Base-by-base conservation (phyloP, 2,329 filamentous ascomycete genomes). In the Fusarium metavorans region DNA sequence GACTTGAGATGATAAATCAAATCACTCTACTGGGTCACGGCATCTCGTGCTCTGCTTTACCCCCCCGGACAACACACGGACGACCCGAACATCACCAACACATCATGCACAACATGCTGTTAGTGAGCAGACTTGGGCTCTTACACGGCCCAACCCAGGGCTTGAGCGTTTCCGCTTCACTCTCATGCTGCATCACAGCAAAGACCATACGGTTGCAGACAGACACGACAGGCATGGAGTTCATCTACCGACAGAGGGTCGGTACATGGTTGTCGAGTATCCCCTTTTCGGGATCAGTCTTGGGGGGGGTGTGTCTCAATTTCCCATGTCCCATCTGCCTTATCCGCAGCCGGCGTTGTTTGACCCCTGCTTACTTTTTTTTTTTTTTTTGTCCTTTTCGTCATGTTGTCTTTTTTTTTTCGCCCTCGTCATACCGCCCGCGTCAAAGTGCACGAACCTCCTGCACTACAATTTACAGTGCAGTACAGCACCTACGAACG, bases 41-140 rank as follows among this genome's bases (percentile, higher is more conserved):
- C 4, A 20, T 39, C 61, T 66, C 48, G 39, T 54, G 56, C 37
- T 35, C 30, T 32, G 30, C 30, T 32, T 32, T 32, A 32, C 30
- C 23, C 48, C 62, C 50, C n/a, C 61, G 35, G 52, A 50, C 63
- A 69, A 61, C 63, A 35, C 56, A 64, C 65, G 41, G 64, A 72
- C 57, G 60, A 41, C 34, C 34, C 9, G 48, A 52, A 64, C 60
- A 72, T 63, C 52, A 74, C 64, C 32, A 35, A 59, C 32, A 64
- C 66, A 62, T 70, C 73, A 75, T 77, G 66, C 72, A 77, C 72
- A 74, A 72, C 76, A 78, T 78, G 64, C 71, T 64, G 66, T 75
- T 54, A 64, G 60, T 77, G 76, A 78, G 67, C 67, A 74, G 63
- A 73, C 71, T 67, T 70, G 72, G 67, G 67, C 69, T 66, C 67